Conservation (phyloP, 2,329 filamentous ascomycete species). For the Alternaria angustiovoidea region DNA sequence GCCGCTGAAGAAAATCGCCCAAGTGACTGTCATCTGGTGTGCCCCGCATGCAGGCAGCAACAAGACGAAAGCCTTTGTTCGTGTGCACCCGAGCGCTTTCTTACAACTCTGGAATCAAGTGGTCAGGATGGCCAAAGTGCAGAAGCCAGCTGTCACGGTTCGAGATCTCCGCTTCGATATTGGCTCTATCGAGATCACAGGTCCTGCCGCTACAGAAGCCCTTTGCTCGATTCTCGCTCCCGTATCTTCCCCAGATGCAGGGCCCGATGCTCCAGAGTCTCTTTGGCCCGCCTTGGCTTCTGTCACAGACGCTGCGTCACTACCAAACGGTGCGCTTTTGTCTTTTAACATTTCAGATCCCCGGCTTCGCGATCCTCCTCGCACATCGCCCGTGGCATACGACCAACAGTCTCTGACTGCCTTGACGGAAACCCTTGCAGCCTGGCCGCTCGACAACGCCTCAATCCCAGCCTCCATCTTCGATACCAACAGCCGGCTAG, state of each 20-base stretch:
- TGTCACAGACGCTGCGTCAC: slow-evolving; percentile 61
- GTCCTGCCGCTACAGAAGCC: slow-evolving; percentile 80
- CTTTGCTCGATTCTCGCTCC: slow-evolving; percentile 73
- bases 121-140: slow-evolving; percentile 64
- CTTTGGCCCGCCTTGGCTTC: slow-evolving; percentile 42
- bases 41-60: slow-evolving; percentile 28
- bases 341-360: slow-evolving; percentile 80
- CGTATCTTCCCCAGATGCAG: slow-evolving; percentile 17
- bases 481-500: slow-evolving; percentile 70
- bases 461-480: slow-evolving; percentile 67
- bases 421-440: slow-evolving; percentile 68
- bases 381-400: slow-evolving; percentile 52
- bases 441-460: slow-evolving; percentile 71
- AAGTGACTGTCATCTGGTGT: slow-evolving; percentile 79
- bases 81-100: slow-evolving; percentile 85
- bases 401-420: slow-evolving; percentile 37
- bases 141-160: slow-evolving; percentile 68
- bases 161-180: slow-evolving; percentile 77
- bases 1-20: slow-evolving; percentile 69
- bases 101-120: slow-evolving; percentile 72
- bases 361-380: slow-evolving; percentile 78
- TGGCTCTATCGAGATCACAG: slow-evolving; percentile 73
- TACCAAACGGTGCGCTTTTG: slow-evolving; percentile 75
- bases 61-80: slow-evolving; percentile 69
- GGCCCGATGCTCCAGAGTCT: slow-evolving; percentile 44